phyloP scores from a whole-genome alignment of 106 monocot species.

The Iris macrosiphon region DNA sequence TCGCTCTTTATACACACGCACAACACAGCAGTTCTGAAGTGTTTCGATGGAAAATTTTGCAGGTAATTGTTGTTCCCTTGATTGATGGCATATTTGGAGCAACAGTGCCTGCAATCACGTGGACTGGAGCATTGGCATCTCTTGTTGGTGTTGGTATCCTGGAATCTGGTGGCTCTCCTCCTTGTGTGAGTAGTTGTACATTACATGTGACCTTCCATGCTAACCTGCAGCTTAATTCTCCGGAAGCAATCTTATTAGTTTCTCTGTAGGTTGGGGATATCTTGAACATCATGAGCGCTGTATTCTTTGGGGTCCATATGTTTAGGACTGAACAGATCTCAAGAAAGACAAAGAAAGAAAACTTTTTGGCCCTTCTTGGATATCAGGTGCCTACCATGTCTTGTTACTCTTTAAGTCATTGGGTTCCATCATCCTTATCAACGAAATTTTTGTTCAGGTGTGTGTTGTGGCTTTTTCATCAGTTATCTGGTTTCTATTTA shows the following conservation, averaged over 20 bases:
- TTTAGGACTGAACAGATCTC: conserved; percentile 75
- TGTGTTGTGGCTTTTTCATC: conserved; percentile 57
- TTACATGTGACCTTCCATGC: not conserved
- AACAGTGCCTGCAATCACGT: conserved; percentile 56
- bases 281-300: conserved; percentile 64
- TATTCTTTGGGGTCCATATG: conserved; percentile 85
- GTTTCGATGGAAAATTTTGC: conserved; percentile 4
- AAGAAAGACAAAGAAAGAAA: conserved; percentile 55
- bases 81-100: conserved; percentile 73
- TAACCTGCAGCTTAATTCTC: not conserved
- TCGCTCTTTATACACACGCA: not conserved
- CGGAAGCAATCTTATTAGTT: not conserved
- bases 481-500: conserved; percentile 46
- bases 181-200: conserved; percentile 40
- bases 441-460: conserved; percentile 31
- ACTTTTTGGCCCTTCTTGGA: conserved; percentile 64
- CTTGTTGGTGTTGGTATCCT: conserved; percentile 70
- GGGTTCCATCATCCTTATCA: conserved; percentile 1
- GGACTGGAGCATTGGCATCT: conserved; percentile 63
- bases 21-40: not conserved
- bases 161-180: conserved; percentile 71
- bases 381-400: conserved; percentile 45
- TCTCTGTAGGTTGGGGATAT: conserved; percentile 66
- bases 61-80: conserved; percentile 80
- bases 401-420: not conserved